A percentile compares a stretch with the other conserved stretches of the same genome.
phyloP scores from a whole-genome alignment of 1,284 basidiomycete genomes.

The Fomitopsis pinicola region DNA sequence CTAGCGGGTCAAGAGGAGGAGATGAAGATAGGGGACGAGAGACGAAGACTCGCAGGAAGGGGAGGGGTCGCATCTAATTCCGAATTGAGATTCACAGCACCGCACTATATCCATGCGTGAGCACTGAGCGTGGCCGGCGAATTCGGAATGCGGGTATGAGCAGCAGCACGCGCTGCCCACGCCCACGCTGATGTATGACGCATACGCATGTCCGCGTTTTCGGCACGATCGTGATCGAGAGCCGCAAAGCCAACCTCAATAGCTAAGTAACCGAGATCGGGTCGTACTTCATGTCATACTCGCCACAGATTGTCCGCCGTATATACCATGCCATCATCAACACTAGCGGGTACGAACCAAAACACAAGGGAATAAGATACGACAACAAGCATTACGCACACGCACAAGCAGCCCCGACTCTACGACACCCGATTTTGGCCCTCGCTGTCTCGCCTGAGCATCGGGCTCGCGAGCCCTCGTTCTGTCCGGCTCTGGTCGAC shows the following conservation, averaged over 20 bases:
- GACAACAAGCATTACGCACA: background rate
- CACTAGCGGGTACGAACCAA: background rate
- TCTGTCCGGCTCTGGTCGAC: conserved; percentile 52
- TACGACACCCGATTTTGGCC: conserved; percentile 18
- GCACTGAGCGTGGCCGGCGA: background rate
- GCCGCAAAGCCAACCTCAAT: too few relatives aligned
- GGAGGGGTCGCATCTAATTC: background rate
- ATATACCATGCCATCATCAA: background rate
- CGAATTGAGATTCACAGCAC: background rate
- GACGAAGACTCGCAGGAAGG: background rate
- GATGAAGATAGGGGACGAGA: background rate
- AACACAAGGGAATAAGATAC: conserved; percentile 5
- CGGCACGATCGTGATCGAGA: too few relatives aligned
- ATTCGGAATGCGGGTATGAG: background rate
- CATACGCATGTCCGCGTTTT: too few relatives aligned
- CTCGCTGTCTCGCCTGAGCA: conserved; percentile 43
- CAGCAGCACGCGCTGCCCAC: background rate
- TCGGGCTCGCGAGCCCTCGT: conserved; percentile 52
- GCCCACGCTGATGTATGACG: background rate
- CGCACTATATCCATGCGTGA: background rate
- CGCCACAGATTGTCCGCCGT: background rate
- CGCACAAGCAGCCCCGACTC: background rate
- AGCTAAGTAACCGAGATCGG: too few relatives aligned
- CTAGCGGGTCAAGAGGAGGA: background rate
- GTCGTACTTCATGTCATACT: too few relatives aligned